A percentile compares a stretch with the other conserved stretches of the same genome.
These are phyloP conservation scores for Fusarium paranaense DNA, from an alignment of 2,329 filamentous ascomycete genomes.

Conservation along the genomic window DNA sequence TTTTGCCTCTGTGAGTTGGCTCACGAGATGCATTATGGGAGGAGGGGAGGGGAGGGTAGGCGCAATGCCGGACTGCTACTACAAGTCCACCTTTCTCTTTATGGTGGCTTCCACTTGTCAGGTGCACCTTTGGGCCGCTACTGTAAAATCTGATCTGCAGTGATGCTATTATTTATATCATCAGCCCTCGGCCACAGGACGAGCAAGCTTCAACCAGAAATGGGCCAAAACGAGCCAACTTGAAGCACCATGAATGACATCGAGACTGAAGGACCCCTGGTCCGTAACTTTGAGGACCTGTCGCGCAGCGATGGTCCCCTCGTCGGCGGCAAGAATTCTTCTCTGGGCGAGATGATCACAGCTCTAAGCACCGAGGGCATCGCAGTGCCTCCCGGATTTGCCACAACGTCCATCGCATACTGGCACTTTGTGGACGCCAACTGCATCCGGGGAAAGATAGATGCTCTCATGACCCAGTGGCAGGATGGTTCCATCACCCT, in stretches of 20 bases:
- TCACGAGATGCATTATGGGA: neutral
- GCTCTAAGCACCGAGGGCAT: conserved; percentile 45
- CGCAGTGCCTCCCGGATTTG: conserved; percentile 50
- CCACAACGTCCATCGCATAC: conserved; percentile 50
- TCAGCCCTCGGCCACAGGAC: neutral
- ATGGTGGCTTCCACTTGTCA: neutral
- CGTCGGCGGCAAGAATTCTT: conserved; percentile 54
- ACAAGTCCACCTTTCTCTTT: neutral
- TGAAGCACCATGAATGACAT: neutral
- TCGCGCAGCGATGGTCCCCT: conserved; percentile 23
- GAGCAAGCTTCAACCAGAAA: neutral
- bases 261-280: conserved; percentile 4
- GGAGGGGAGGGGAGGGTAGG: neutral
- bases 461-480: conserved; percentile 45
- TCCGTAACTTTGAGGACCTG: conserved; percentile 12
- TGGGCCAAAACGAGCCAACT: neutral
- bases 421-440: conserved; percentile 51
- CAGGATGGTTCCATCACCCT: conserved; percentile 43
- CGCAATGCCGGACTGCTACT: neutral
- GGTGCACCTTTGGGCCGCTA: neutral
- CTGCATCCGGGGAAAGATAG: conserved; percentile 46
- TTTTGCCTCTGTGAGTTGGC: neutral
- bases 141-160: neutral
- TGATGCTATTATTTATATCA: neutral
- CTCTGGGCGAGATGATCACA: conserved; percentile 53